Percentiles rank a stretch among this genome's conserved stretches.
phyloP scores from a whole-genome alignment of 768 basidiomycete species.

The Amanita rubescens region DNA sequence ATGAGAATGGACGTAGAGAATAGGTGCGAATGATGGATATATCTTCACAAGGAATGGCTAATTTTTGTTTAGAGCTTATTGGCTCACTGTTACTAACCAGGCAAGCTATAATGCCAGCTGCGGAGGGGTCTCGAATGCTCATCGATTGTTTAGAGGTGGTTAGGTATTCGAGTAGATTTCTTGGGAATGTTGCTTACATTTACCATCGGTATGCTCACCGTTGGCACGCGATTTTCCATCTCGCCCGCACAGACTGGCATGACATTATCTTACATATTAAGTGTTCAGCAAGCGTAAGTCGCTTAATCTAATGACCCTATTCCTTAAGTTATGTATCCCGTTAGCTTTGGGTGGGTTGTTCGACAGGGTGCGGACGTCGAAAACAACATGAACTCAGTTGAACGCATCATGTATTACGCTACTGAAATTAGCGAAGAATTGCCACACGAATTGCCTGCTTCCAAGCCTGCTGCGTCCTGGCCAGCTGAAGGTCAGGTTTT shows the following conservation, averaged over 20 bases:
- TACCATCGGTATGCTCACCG: slow-evolving; percentile 70
- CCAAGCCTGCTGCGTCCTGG: slow-evolving; percentile 59
- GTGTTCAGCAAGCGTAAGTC: slow-evolving; percentile 58
- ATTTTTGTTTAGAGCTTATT: slow-evolving; percentile 56
- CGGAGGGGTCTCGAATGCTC: background rate
- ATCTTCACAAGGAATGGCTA: background rate
- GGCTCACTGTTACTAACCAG: slow-evolving; percentile 81
- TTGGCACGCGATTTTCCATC: slow-evolving; percentile 65
- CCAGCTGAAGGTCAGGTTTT: slow-evolving; percentile 67
- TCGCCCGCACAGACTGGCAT: slow-evolving; percentile 76
- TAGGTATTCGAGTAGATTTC: slow-evolving; percentile 82
- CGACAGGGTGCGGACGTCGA: slow-evolving; percentile 81
- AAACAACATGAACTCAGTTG: slow-evolving; percentile 91
- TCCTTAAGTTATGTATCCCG: slow-evolving; percentile 3
- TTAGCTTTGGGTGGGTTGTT: slow-evolving; percentile 68
- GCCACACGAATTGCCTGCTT: slow-evolving; percentile 55
- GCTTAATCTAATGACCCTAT: background rate
- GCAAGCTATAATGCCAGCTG: slow-evolving; percentile 17
- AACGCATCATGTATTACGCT: slow-evolving; percentile 82
- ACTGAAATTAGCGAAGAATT: slow-evolving; percentile 78
- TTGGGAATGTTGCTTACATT: slow-evolving; percentile 72
- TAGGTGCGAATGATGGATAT: slow-evolving; percentile 30
- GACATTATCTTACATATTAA: slow-evolving; percentile 72
- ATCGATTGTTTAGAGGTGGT: slow-evolving; percentile 54
- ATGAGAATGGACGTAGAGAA: slow-evolving; percentile 83